Evolutionary conservation across 2,329 filamentous ascomycete genomes (phyloP), one percentile per base, ranked within the genome.

Genomic region (Penicillium sclerotigenum): DNA sequence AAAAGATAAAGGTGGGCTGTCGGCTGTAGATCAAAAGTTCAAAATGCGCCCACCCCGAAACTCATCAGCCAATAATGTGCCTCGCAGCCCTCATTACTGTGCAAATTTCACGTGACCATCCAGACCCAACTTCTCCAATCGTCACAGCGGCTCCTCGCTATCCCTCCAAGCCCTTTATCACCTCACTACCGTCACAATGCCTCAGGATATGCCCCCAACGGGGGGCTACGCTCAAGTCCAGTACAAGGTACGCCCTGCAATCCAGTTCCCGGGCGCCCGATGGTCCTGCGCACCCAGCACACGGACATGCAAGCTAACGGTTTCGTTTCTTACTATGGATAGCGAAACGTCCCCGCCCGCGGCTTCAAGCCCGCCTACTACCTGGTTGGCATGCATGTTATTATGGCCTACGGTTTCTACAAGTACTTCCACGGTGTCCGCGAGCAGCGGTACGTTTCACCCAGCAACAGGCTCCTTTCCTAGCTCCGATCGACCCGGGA

Each of bases 171-270:
- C 50, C 59, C 56, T 58, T 58, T 56, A 62, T 60, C 60, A 61
- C 62, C 54, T 54, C 60, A 59, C 37, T 58, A 48, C 59, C 63
- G 59, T 60, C 69, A 87, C 64, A 72, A 97, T 97, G 93, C 87
- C 89, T 81, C 92, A 97, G 84, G 94, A 99, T 83, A 90, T 99
- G 86, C 94, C 94, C 81, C 94, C 94, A 68, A 76, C 79, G 72
- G 94, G 93, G 81, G 94, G 94, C 83, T 99, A 99, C 79, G 88
- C 87, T 76, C 88, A 93, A 77, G 88, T 99, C 65, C 94, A 99
- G 80, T 99, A 97, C 83, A 96, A 96, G 86, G 89, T 92, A 76
- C 71, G 81, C 79, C 42, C 51, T 56, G 40, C 42, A 57, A 20
- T n/a, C 26, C 24, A 16, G 3, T 22, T 43, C 22, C 24, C 24